Conservation (phyloP, 2,329 filamentous ascomycete species). For the Teratosphaeriaceae sp. region DNA sequence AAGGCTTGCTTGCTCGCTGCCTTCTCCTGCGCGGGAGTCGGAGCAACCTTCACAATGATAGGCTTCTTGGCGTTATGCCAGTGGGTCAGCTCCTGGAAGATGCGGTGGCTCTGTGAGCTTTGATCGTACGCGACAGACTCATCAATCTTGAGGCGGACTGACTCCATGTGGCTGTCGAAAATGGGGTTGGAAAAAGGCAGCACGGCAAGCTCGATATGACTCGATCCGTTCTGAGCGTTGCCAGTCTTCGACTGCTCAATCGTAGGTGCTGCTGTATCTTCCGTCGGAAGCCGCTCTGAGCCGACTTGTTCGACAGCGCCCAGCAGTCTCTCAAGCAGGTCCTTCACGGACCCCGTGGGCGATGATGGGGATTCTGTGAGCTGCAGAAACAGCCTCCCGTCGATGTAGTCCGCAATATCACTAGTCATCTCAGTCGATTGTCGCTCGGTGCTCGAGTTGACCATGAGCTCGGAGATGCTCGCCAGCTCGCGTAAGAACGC, state of each 20-base stretch:
- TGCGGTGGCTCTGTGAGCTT: constrained; percentile 30
- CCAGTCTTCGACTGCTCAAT: neutral
- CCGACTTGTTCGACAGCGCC: constrained; percentile 15
- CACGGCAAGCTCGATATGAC: constrained; percentile 23
- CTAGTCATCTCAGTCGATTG: neutral
- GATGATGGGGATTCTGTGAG: constrained; percentile 7
- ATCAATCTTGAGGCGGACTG: constrained; percentile 36
- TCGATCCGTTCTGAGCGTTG: neutral
- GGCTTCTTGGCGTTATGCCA: constrained; percentile 57
- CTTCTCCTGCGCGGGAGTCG: constrained; percentile 21
- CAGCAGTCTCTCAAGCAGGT: constrained; percentile 17
- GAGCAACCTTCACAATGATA: constrained; percentile 36
- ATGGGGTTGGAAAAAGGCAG: constrained; percentile 43
- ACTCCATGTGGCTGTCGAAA: constrained; percentile 42
- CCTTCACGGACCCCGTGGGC: constrained; percentile 11
- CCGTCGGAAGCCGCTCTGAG: neutral
- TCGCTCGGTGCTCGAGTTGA: constrained; percentile 26
- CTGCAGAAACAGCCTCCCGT: constrained; percentile 44
- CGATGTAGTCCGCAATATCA: constrained; percentile 50
- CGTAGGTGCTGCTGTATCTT: neutral
- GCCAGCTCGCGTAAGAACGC: constrained; percentile 29
- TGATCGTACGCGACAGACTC: constrained; percentile 27
- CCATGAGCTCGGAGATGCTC: constrained; percentile 28
- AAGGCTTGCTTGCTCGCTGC: constrained; percentile 23
- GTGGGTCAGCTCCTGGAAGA: constrained; percentile 47